Percentiles rank a stretch among this genome's conserved stretches.
Conservation (phyloP, 192 early-diverging fungal species). For the Gamsiella multidivaricata region DNA sequence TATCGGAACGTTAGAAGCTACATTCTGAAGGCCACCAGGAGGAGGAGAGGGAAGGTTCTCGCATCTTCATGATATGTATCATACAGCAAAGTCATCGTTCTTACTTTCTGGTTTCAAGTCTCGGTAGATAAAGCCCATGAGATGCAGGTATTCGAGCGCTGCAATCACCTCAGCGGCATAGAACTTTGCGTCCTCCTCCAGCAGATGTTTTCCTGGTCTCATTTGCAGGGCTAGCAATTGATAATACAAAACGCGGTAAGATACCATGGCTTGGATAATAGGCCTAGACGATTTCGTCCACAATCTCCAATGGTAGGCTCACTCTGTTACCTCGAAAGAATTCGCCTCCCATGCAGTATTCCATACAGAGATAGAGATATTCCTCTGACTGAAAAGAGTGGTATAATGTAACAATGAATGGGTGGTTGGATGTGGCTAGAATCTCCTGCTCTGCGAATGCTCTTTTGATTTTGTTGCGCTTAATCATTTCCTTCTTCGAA, state of each 20-base stretch:
- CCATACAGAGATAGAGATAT: slow-evolving; percentile 88
- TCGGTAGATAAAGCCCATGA: slow-evolving; percentile 96
- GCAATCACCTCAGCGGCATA: slow-evolving; percentile 97
- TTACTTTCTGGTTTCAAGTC: slow-evolving; percentile 98
- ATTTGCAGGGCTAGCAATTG: slow-evolving; percentile 76
- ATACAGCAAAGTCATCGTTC: slow-evolving; percentile 33
- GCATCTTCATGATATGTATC: no score
- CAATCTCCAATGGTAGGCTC: no score
- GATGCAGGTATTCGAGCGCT: slow-evolving; percentile 95
- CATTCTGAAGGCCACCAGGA: no score
- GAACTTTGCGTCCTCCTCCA: slow-evolving; percentile 92
- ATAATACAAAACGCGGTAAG: background rate
- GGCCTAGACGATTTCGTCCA: no score
- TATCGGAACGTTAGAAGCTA: no score
- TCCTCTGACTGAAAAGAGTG: slow-evolving; percentile 90
- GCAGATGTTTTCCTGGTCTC: slow-evolving; percentile 87
- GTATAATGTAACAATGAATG: slow-evolving; percentile 89
- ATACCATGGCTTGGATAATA: no score
- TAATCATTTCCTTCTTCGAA: slow-evolving; percentile 97
- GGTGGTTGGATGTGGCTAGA: slow-evolving; percentile 84
- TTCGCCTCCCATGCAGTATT: slow-evolving; percentile 91
- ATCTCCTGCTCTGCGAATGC: slow-evolving; percentile 94
- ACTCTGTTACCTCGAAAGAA: slow-evolving; percentile 84
- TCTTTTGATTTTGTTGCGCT: slow-evolving; percentile 97
- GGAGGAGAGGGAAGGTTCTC: no score